Evolutionary conservation across 176 grass and related monocot species (phyloP), one percentile per base, ranked within the genome.

Genomic region (Oryza punctata): DNA sequence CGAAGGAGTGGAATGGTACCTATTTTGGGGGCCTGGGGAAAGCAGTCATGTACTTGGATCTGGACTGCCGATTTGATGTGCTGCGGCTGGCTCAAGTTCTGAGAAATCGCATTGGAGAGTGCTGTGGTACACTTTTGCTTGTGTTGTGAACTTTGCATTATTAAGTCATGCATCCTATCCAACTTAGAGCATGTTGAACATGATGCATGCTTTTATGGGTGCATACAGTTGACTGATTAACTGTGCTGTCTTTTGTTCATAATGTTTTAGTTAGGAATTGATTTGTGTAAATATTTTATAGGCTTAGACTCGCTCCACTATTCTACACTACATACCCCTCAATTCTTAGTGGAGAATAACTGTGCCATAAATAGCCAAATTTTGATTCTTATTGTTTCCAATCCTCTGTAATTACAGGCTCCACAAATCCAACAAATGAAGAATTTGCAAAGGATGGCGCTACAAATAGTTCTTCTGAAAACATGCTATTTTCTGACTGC

Each of bases 11-110:
- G 87, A 85, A 87, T 64, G 96, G 96, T 49, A 73, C 88, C 60
- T 90, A 87, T 76, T 88, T 94, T 7, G 93, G 93, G 16, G 96
- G 96, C 3, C 86, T 96, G 69, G 87, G 92, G 29, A 93, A 82
- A 57, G 72, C 80, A 4, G 89, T 92, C 45, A 82, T 94, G 82
- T 98, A 88, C 80, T 84, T 98, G 16, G 93, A 98, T 72, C 76
- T 98, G 27, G 93, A 96, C 60, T 98, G 93, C 83, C 85, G 89
- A 50, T 95, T 96, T 81, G 96, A 98, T 81, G 93, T 96, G 82
- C 57, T 94, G 63, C 91, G 93, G 1, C 70, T 98, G 70, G 86
- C 80, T 52, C 83, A 95, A 69, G 83, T 96, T 21, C 76, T 98
- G 83, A 94, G 75, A 79, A 72, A 80, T 72, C 81, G 80, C 73